Evolutionary conservation across 805 yeast species (phyloP).

Genomic region (Candida awuae): DNA sequence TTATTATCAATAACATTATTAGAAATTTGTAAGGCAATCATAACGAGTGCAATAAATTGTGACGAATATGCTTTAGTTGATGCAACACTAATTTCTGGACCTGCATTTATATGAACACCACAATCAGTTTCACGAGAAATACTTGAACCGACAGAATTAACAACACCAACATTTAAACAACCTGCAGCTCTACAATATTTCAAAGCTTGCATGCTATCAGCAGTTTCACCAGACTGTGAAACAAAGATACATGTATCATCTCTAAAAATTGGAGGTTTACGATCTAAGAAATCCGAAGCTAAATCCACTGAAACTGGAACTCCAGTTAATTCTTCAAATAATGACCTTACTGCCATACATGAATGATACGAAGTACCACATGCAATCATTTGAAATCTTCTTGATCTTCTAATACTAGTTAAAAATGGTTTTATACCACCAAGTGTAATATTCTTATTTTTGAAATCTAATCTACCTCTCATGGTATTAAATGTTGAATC

Average conservation of each 20-base stretch:
- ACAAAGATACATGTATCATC: constrained; percentile 97
- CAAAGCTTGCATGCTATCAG: constrained; percentile 91
- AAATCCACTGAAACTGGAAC: constrained; percentile 88
- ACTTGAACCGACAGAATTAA: constrained; percentile 93
- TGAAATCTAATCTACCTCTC: constrained; percentile 98
- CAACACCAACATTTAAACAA: constrained; percentile 95
- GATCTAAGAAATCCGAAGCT: constrained; percentile 91
- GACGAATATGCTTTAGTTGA: constrained; percentile 98
- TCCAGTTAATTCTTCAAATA: constrained; percentile 93
- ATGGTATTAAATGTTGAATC: constrained; percentile 96
- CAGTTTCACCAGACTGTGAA: constrained; percentile 98
- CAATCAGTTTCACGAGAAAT: constrained; percentile 96
- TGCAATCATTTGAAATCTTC: constrained; percentile 96
- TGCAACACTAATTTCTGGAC: constrained; percentile 99
- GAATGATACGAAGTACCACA: constrained; percentile 99
- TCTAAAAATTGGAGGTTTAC: constrained; percentile 94
- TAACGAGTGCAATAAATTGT: constrained; percentile 91
- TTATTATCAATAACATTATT: constrained; percentile 78
- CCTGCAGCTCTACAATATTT: constrained; percentile 96
- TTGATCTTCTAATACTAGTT: constrained; percentile 84
- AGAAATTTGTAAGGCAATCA: constrained; percentile 92
- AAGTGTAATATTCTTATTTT: constrained; percentile 61
- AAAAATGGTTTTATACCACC: constrained; percentile 87
- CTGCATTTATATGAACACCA: constrained; percentile 99
- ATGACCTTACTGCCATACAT: constrained; percentile 92